A percentile compares a stretch with the other conserved stretches of the same genome.
Evolutionary conservation across 805 yeast species (phyloP).

Genomic region (Metschnikowia koreensis): DNA sequence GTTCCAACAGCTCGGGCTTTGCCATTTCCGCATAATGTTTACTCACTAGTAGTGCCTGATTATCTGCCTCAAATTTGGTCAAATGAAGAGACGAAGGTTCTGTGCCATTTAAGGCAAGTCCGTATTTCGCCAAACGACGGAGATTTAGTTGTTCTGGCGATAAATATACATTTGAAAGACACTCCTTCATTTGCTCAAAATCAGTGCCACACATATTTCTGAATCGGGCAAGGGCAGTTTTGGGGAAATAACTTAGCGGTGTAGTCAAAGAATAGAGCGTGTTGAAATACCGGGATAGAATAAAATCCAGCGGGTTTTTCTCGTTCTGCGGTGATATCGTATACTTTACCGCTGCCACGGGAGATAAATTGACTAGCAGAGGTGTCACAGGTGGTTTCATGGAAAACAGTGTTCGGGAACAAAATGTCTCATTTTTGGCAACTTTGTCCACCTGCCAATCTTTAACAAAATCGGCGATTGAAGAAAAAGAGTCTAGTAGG

Average conservation of each 20-base stretch:
- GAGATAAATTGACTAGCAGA: neutral
- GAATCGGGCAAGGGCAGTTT: constrained; percentile 49
- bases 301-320: constrained; percentile 30
- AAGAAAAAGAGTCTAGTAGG: neutral
- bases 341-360: neutral
- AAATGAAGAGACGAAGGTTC: constrained; percentile 2
- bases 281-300: constrained; percentile 33
- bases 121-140: constrained; percentile 38
- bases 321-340: constrained; percentile 17
- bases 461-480: neutral
- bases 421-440: neutral
- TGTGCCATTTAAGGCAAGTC: constrained; percentile 14
- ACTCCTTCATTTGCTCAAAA: constrained; percentile 17
- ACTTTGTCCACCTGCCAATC: constrained; percentile 1
- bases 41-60: constrained; percentile 22
- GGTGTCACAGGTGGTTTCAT: constrained; percentile 19
- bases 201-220: constrained; percentile 39
- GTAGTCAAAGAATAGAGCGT: constrained; percentile 39
- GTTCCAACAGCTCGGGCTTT: constrained; percentile 22
- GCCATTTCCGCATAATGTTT: constrained; percentile 4
- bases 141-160: constrained; percentile 40
- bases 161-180: constrained; percentile 30
- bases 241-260: constrained; percentile 44
- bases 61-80: constrained; percentile 24
- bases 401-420: constrained; percentile 9